Base-by-base conservation (phyloP, 805 yeast genomes). In the Saturnispora besseyi region DNA sequence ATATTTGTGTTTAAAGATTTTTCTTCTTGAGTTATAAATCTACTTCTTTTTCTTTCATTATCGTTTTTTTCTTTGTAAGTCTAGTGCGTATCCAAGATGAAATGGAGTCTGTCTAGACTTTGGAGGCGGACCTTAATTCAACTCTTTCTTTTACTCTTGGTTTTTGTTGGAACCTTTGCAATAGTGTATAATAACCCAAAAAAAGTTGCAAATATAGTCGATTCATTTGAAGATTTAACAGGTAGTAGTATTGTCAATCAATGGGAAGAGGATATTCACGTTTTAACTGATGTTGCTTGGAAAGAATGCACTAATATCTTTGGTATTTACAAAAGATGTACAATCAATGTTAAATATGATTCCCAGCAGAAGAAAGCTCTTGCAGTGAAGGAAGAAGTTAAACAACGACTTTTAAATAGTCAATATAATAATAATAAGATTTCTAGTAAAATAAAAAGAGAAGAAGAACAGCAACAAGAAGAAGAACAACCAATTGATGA, bases 231-330 rank as follows among this genome's bases (percentile, higher is more conserved):
- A 33, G 36, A 46, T 32, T 18, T 46, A 9, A 46, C 49, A 8
- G 49, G 49, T 30, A 26, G 15, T 11, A 28, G 44, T n/a, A 40
- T 46, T 11, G 6, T 24, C 26, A 46, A 46, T 28, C 43, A 46
- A 32, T 46, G 49, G 49, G 49, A 46, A 28, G 49, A 46, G 15
- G 44, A 40, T 26, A 21, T 26, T 3, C 30, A 32, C n/a, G 37
- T 46, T 13, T 24, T 46, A n/a, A 46, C 49, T n/a, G 49, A 46
- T 46, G 44, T 46, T 11, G 49, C 45, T 13, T 46, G 32, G 31
- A 46, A 38, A n/a, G 49, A 46, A 33, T 46, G 49, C 28, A 40
- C 40, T 6, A 22, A 22, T 21, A 12, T 31, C 12, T 15, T 40
- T 4, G 45, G 44, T 3, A 6, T 46, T 30, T 40, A 30, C 15